Evolutionary conservation across 192 early-diverging fungal genomes (phyloP).

Genomic region (Kickxella alabastrina): DNA sequence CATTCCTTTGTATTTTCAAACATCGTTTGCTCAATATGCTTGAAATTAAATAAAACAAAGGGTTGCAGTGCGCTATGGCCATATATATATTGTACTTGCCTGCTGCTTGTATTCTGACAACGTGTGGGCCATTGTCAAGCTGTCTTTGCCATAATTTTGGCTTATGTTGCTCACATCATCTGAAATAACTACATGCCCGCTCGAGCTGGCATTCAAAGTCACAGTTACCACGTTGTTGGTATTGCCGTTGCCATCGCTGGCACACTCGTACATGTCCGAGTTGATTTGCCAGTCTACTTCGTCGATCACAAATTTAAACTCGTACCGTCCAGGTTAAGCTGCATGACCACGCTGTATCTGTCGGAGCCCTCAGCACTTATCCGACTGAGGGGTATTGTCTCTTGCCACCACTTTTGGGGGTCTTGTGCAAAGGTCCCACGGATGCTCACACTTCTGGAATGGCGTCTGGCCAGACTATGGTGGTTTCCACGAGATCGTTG

Average conservation of each 20-base stretch:
- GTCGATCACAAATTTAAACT: slow-evolving; percentile 48
- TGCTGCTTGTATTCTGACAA: no score
- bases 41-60: background rate
- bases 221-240: slow-evolving; percentile 37
- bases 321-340: slow-evolving; percentile 35
- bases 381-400: slow-evolving; percentile 23
- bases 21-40: no score
- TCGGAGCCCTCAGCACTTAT: slow-evolving; percentile 3
- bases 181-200: no score
- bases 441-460: slow-evolving; percentile 30
- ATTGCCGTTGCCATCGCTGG: slow-evolving; percentile 31
- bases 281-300: slow-evolving; percentile 34
- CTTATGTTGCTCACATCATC: background rate
- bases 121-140: no score
- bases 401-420: slow-evolving; percentile 27
- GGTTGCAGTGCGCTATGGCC: background rate
- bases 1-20: no score
- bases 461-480: slow-evolving; percentile 32
- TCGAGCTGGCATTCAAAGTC: no score
- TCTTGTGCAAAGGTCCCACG: slow-evolving; percentile 37
- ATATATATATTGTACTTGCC: background rate
- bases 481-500: background rate
- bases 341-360: slow-evolving; percentile 14
- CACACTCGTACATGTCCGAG: slow-evolving; percentile 17
- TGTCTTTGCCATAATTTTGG: background rate